These are phyloP conservation scores for Cymodocea nodosa DNA, from an alignment of 116 monocot species.

Conservation along the genomic window DNA sequence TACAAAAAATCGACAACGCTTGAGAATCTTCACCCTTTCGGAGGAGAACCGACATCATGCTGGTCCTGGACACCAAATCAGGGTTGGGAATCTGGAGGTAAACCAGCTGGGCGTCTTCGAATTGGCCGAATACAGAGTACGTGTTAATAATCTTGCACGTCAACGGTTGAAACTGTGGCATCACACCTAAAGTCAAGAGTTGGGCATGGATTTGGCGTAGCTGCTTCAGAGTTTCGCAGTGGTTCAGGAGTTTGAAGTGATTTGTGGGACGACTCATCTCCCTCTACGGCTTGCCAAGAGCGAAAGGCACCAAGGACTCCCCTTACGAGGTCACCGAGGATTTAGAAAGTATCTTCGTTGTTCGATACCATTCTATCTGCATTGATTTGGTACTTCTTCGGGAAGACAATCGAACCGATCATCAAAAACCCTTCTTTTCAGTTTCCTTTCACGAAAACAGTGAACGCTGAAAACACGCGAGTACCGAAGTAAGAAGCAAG, in stretches of 20 bases:
- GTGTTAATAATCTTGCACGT: slow-evolving; percentile 40
- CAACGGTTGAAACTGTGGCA: slow-evolving; percentile 23
- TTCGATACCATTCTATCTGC: no score
- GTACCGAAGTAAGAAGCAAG: no score
- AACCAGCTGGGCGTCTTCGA: slow-evolving; percentile 12
- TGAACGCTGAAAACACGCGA: no score
- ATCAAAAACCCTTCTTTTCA: no score
- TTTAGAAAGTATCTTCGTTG: no score
- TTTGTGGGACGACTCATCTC: neutral
- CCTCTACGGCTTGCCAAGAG: no score
- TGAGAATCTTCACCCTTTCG: slow-evolving; percentile 12
- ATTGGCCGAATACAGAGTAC: slow-evolving; percentile 18
- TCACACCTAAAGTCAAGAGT: slow-evolving; percentile 18
- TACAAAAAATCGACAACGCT: slow-evolving; percentile 28
- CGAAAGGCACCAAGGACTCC: no score
- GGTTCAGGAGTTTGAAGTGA: slow-evolving; percentile 8
- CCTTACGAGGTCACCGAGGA: no score
- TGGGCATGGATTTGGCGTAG: slow-evolving; percentile 38
- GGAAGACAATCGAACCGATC: no score
- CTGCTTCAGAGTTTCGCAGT: slow-evolving; percentile 19
- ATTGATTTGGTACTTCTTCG: no score
- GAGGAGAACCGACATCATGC: slow-evolving; percentile 34
- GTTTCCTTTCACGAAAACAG: no score
- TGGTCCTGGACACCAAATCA: slow-evolving; percentile 47
- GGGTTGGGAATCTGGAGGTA: slow-evolving; percentile 37